These are phyloP conservation scores for Arachnopeziza araneosa DNA, from an alignment of 2,329 filamentous ascomycete species.

Conservation along the genomic window DNA sequence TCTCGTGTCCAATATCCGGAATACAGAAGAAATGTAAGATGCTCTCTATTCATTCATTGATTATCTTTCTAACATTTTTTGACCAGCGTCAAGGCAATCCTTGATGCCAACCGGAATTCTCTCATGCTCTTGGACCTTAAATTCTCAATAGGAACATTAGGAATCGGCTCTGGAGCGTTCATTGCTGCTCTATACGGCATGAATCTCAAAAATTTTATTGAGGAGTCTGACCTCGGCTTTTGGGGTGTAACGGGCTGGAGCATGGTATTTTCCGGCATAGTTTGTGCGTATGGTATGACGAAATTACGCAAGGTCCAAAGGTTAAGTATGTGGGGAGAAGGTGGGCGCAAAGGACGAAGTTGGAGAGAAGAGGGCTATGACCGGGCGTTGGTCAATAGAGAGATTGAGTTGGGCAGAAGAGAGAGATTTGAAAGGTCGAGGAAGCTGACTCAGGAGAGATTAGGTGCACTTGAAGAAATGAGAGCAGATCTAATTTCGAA, in stretches of 20 bases:
- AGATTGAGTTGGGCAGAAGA: not conserved
- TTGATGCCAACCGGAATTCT: slow-evolving; percentile 95
- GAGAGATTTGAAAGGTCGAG: not conserved
- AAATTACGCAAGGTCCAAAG: slow-evolving; percentile 83
- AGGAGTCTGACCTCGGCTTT: slow-evolving; percentile 88
- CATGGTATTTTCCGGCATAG: slow-evolving; percentile 64
- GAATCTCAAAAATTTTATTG: slow-evolving; percentile 98
- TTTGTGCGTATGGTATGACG: slow-evolving; percentile 77
- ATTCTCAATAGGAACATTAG: slow-evolving; percentile 90
- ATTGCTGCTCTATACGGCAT: slow-evolving; percentile 98
- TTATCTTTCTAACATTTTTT: slow-evolving; percentile 3
- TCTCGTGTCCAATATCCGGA: slow-evolving; percentile 88
- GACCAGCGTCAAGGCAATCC: slow-evolving; percentile 84
- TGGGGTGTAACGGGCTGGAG: slow-evolving; percentile 66
- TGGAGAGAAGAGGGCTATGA: slow-evolving; percentile 23
- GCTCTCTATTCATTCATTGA: not conserved
- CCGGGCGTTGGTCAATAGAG: not conserved
- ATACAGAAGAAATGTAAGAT: slow-evolving; percentile 94
- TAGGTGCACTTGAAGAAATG: not conserved
- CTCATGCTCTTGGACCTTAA: slow-evolving; percentile 97
- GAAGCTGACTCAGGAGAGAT: not conserved
- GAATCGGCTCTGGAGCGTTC: slow-evolving; percentile 91
- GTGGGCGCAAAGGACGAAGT: slow-evolving; percentile 23
- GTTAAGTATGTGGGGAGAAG: slow-evolving; percentile 66
- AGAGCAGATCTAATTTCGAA: not conserved